Conservation (phyloP, 768 basidiomycete species). For the Cubamyces sp. region DNA sequence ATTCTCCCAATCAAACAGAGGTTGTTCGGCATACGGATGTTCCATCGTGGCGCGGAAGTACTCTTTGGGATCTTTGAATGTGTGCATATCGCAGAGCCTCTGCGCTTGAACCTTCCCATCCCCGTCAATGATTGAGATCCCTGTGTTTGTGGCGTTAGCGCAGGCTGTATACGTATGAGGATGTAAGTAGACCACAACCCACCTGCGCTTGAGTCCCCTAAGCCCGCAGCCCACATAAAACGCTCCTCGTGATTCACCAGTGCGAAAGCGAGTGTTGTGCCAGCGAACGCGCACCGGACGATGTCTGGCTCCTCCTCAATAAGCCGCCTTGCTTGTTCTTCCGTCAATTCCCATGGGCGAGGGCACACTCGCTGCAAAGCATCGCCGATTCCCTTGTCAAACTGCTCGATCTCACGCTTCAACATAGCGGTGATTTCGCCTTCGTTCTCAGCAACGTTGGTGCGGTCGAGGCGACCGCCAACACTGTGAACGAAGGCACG, state of each 20-base stretch:
- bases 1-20: no score
- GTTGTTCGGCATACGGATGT: no score
- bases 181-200: no score
- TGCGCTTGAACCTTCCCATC: no score
- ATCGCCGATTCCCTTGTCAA: neutral
- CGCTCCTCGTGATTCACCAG: neutral
- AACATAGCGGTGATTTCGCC: neutral
- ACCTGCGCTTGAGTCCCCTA: constrained; percentile 15
- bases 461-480: neutral
- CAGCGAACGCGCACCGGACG: neutral
- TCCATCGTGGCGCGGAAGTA: no score
- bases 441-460: neutral
- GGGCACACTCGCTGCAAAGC: neutral
- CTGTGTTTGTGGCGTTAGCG: no score
- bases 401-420: neutral
- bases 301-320: neutral
- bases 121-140: no score
- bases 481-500: neutral
- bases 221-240: constrained; percentile 6
- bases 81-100: no score
- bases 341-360: neutral
- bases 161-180: no score
- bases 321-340: neutral
- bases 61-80: no score
- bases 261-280: constrained; percentile 1